Base-by-base conservation (phyloP, 139 green algal genomes). In the Trebouxia sp. region DNA sequence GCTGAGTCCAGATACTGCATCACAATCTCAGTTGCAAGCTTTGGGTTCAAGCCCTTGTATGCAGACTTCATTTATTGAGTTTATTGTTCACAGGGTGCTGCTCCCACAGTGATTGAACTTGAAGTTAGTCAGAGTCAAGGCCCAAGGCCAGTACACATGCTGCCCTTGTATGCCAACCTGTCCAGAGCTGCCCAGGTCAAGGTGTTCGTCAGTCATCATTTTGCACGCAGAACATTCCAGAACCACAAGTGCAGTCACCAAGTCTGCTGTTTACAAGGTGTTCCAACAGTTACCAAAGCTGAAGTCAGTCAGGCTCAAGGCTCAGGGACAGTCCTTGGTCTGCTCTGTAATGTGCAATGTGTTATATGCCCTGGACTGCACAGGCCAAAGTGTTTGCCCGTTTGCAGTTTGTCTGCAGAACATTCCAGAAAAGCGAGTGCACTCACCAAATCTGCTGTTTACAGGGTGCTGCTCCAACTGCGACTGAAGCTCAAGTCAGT, bases 161-260 rank as follows among this genome's bases (percentile, higher is more conserved):
- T 99, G 65, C 95, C 95, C 26, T 89, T 99, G 82, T 99, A 98
- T 80, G 96, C 95, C 0, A 94, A 96, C 89, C 88, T 99, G 77
- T 88, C 93, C 14, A n/a, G 83, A 30, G 38, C 72, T 6, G 67
- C 87, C 75, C 94, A 98, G 82, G 75, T 80, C 22, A 79, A 83
- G 20, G 95, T 97, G 69, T 99, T 98, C 83, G 76, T n/a, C 17
- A 17, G 15, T 58, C n/a, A n/a, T n/a, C n/a, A n/a, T n/a, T n/a
- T n/a, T n/a, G n/a, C n/a, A n/a, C n/a, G n/a, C n/a, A n/a, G n/a
- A n/a, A n/a, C n/a, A n/a, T n/a, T n/a, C n/a, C n/a, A n/a, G n/a
- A n/a, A n/a, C n/a, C n/a, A n/a, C n/a, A n/a, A n/a, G n/a, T n/a
- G n/a, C n/a, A n/a, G n/a, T n/a, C n/a, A n/a, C n/a, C n/a, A n/a